Evolutionary conservation across 2,329 filamentous ascomycete species (phyloP), one percentile per base, ranked within the genome.

Genomic region (Neoarthrinium moseri): DNA sequence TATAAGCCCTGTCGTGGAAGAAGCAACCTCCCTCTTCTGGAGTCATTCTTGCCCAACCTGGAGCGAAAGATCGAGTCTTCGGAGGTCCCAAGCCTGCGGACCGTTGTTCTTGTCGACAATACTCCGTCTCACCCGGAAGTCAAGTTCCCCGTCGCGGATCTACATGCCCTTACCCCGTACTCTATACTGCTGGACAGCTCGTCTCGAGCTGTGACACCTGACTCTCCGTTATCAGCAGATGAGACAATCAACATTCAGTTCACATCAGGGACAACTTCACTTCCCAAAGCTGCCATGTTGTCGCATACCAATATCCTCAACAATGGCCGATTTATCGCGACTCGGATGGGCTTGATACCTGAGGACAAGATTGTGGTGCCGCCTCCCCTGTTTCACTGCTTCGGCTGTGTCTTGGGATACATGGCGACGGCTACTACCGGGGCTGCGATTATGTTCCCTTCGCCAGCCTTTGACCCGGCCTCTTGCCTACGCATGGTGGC

Each of bases 231-330:
- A 2, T 54, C 72, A 13, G 74, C 83, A 0, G 64, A 80, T 50
- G 92, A 97, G 41, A 83, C 87, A 3, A 85, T 95, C 54, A 97
- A 96, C 62, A 96, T 97, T 53, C 92, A 97, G 65, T 97, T 97
- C 71, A 99, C 94, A 0, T 92, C 87, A 0, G 94, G 92, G n/a
- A 97, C 94, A 0, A 97, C 94, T 0, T 89, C 88, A 1, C 75
- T 80, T 59, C 92, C 91, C 18, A 97, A 97, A 69, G 94, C 94
- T 0, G 92, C 92, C 2, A 95, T 91, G 71, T 78, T 99, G 24
- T 85, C 81, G 1, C 92, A 97, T 68, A 78, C 77, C 3, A 85
- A 80, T n/a, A 92, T 97, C 52, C 75, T 99, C 50, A 99, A 97
- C 69, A 97, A 97, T 62, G 94, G 91, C 24, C 76, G 79, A 22